Percentiles rank a stretch among this genome's conserved stretches.
Conservation (phyloP, 75 land plant genomes). For the Pinus albicaulis region DNA sequence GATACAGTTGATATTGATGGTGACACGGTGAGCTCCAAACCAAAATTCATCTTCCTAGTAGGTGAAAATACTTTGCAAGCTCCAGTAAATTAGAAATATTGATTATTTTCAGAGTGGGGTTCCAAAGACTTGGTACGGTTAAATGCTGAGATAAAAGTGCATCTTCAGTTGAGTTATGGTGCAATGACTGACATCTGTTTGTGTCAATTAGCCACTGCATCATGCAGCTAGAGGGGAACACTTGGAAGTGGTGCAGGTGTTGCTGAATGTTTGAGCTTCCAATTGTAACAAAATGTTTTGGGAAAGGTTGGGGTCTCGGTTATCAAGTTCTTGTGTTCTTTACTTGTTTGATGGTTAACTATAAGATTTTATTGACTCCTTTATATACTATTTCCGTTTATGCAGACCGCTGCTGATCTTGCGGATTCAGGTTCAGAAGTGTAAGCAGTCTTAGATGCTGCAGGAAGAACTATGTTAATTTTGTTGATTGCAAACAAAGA, state of each 20-base stretch:
- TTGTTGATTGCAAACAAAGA: not conserved
- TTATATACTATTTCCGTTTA: not conserved
- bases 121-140: not conserved
- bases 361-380: not conserved
- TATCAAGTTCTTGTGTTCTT: not conserved
- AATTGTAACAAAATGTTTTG: slow-evolving; percentile 30
- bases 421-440: slow-evolving; percentile 63
- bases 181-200: not conserved
- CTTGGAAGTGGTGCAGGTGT: slow-evolving; percentile 48
- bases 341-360: not conserved
- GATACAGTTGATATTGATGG: slow-evolving; percentile 76
- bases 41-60: not conserved
- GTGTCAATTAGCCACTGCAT: slow-evolving; percentile 73
- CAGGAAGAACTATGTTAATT: slow-evolving; percentile 7
- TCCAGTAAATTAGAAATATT: slow-evolving; percentile 6
- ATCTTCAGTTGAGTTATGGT: not conserved
- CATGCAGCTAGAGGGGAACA: slow-evolving; percentile 91
- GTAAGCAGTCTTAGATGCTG: slow-evolving; percentile 37
- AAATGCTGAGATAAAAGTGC: not conserved
- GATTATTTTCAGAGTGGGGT: not conserved
- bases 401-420: slow-evolving; percentile 66
- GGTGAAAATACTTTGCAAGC: not conserved
- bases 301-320: slow-evolving; percentile 54
- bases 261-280: slow-evolving; percentile 73
- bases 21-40: slow-evolving; percentile 56